These are phyloP conservation scores for Malassezia sympodialis DNA, from an alignment of 1,284 basidiomycete genomes.

Conservation along the genomic window DNA sequence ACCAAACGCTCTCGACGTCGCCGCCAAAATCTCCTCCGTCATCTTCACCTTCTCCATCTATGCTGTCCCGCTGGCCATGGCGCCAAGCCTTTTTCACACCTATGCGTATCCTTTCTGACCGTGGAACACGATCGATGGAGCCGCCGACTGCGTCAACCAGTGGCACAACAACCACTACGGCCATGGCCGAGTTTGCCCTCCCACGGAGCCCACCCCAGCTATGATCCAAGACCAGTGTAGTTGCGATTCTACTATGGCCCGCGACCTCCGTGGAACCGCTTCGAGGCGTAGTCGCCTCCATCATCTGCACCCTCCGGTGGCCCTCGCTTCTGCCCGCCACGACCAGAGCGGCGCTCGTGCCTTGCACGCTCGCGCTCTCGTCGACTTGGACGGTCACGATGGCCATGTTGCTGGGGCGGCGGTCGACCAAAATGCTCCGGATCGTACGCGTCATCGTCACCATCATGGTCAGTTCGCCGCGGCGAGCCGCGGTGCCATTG, in stretches of 20 bases:
- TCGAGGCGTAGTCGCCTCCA: constrained; percentile 6
- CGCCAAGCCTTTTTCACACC: background rate
- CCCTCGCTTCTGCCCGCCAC: constrained; percentile 15
- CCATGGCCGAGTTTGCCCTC: background rate
- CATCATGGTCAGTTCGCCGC: background rate
- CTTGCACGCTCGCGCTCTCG: constrained; percentile 21
- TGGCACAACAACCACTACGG: background rate
- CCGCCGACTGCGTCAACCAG: background rate
- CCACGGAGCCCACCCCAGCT: background rate
- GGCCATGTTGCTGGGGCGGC: background rate
- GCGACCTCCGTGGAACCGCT: constrained; percentile 10
- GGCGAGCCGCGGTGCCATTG: background rate
- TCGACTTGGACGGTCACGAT: constrained; percentile 11
- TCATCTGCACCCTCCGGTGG: constrained; percentile 9
- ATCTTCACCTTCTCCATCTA: background rate
- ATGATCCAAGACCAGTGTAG: background rate
- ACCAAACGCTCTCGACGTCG: background rate
- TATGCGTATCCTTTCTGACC: background rate
- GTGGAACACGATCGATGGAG: background rate
- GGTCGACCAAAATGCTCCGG: constrained; percentile 16
- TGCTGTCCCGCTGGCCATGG: constrained; percentile 2
- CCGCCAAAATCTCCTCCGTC: background rate
- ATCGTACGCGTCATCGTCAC: constrained; percentile 4
- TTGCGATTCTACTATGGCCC: background rate
- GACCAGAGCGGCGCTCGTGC: constrained; percentile 16